These are phyloP conservation scores for Blastomyces percursus DNA, from an alignment of 2,329 filamentous ascomycete genomes.

Conservation along the genomic window DNA sequence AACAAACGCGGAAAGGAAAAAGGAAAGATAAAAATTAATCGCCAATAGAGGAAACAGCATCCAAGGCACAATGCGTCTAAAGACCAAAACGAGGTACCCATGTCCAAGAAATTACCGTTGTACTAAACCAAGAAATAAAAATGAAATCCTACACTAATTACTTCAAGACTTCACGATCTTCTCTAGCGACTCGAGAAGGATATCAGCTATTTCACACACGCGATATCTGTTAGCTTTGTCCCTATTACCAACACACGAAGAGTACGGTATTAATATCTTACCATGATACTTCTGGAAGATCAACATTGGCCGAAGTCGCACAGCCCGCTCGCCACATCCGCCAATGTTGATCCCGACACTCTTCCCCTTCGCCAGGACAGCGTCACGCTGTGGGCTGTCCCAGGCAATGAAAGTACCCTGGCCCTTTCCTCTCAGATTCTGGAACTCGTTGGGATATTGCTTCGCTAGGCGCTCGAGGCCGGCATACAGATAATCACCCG, in stretches of 20 bases:
- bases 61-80: background rate
- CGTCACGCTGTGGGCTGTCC: constrained; percentile 69
- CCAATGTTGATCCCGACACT: constrained; percentile 74
- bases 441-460: constrained; percentile 65
- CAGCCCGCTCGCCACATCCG: constrained; percentile 62
- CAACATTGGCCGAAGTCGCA: constrained; percentile 78
- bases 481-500: constrained; percentile 66
- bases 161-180: constrained; percentile 50
- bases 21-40: background rate
- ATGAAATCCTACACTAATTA: background rate
- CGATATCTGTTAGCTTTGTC: background rate
- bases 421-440: constrained; percentile 75
- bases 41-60: background rate
- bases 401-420: constrained; percentile 90
- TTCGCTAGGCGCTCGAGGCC: constrained; percentile 56
- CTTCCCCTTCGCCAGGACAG: constrained; percentile 71
- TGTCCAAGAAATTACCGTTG: background rate
- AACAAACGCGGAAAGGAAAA: background rate
- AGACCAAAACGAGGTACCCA: background rate
- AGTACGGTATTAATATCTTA: constrained; percentile 20
- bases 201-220: constrained; percentile 44
- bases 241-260: constrained; percentile 1
- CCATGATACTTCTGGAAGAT: constrained; percentile 85
- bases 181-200: constrained; percentile 67
- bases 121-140: background rate